Base-by-base conservation (phyloP, 805 yeast species). In the Priceomyces medius region DNA sequence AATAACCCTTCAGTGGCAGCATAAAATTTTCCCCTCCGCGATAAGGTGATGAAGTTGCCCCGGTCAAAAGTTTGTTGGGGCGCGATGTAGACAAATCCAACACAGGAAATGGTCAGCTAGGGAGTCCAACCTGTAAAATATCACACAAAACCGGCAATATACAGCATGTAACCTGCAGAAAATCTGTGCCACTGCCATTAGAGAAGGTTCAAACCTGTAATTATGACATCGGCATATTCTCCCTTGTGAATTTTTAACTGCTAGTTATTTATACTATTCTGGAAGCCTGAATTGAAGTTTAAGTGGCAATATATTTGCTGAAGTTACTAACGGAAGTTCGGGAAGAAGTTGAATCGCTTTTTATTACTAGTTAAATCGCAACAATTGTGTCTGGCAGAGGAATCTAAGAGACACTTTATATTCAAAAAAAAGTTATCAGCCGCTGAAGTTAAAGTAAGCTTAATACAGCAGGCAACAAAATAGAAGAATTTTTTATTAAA, bases 171-270 rank as follows among this genome's bases (percentile, higher is more conserved):
- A 28, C 7, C 31, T n/a, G 31, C n/a, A 28, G 31, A 17, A 31
- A 16, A 12, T 9, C 12, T 31, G 20, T 4, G 16, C 34, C 29
- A 4, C 14, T n/a, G 14, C n/a, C 10, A 5, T n/a, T 12, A 17
- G 16, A 6, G 34, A 12, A 9, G 21, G n/a, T 7, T 17, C 9
- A 5, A 31, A 14, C 34, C 34, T 31, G 34, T 19, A 14, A 31
- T 14, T 10, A 14, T 17, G 19, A 31, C 16, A 8, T 17, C 6
- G 12, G 34, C n/a, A 19, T 31, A 31, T 31, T n/a, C 34, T 31
- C 17, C 17, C 31, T n/a, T 31, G 34, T 31, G 34, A 31, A 16
- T 13, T 31, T 31, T 31, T 26, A 12, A 26, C 34, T 31, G 34
- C 34, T 31, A 31, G 21, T 14, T 31, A 14, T 13, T 28, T 28